Percentiles rank a stretch among this genome's conserved stretches.
Evolutionary conservation across 768 basidiomycete genomes (phyloP).

Genomic region (Tricholoma sp.): DNA sequence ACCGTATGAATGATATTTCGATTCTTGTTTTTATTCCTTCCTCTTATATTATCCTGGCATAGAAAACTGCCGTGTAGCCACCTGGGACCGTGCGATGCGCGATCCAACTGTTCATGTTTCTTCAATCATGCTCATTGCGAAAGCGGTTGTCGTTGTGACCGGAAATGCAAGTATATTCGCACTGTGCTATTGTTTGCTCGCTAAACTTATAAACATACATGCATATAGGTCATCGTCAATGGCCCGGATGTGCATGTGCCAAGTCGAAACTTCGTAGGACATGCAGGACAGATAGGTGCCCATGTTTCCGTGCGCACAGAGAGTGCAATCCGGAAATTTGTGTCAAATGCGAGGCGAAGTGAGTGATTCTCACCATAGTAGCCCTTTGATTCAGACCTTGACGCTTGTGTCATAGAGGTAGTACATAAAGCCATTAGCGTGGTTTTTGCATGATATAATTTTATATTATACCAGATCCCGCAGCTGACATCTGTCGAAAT

Average conservation of each 20-base stretch:
- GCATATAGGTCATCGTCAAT: conserved; percentile 44
- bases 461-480: conserved; percentile 16
- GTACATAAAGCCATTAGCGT: not conserved
- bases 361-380: conserved; percentile 11
- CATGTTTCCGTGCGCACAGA: conserved; percentile 42
- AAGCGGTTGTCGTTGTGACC: conserved; percentile 47
- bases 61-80: conserved; percentile 53
- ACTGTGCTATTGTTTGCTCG: conserved; percentile 1
- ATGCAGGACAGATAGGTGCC: conserved; percentile 42
- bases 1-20: conserved; percentile 19
- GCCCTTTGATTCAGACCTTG: not conserved
- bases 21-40: no score
- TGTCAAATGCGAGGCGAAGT: conserved; percentile 44
- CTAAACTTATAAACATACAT: not conserved
- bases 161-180: conserved; percentile 40
- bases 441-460: not conserved
- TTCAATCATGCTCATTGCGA: conserved; percentile 49
- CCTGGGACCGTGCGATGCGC: conserved; percentile 45
- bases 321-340: conserved; percentile 75
- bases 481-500: conserved; percentile 39
- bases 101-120: conserved; percentile 44
- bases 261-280: conserved; percentile 16
- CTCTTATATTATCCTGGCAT: not conserved
- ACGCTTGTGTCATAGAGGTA: conserved; percentile 16
- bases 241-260: conserved; percentile 53